A percentile compares a stretch with the other conserved stretches of the same genome.
phyloP scores from a whole-genome alignment of 1,139 yeast species.

The Pneumocystis murina region DNA sequence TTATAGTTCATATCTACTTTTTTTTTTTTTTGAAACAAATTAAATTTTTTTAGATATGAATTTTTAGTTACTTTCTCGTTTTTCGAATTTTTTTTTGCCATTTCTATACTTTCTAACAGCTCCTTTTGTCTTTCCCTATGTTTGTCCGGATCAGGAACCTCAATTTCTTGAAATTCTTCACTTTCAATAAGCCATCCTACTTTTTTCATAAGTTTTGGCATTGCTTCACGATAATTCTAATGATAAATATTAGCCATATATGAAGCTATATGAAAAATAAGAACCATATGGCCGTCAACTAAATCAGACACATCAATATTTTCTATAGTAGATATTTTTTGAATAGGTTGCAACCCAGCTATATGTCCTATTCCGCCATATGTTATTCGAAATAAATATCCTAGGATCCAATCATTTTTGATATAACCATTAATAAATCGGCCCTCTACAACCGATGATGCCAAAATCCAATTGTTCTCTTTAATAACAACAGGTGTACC shows the following conservation, averaged over 20 bases:
- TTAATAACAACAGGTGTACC: conserved; percentile 83
- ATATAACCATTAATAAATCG: conserved; percentile 82
- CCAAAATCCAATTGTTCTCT: conserved; percentile 60
- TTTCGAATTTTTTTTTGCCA: neutral
- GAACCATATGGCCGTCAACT: conserved; percentile 89
- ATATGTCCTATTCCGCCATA: conserved; percentile 85
- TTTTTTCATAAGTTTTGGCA: conserved; percentile 59
- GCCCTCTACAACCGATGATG: conserved; percentile 81
- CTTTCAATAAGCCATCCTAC: conserved; percentile 70
- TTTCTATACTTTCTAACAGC: neutral
- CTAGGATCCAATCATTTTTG: conserved; percentile 88
- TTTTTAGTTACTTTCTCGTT: neutral
- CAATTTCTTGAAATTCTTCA: conserved; percentile 90
- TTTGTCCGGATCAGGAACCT: conserved; percentile 73
- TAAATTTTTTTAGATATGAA: neutral
- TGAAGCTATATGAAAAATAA: neutral
- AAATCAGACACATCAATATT: conserved; percentile 74
- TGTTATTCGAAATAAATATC: conserved; percentile 87
- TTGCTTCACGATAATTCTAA: conserved; percentile 57
- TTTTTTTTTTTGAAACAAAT: neutral
- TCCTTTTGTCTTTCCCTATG: neutral
- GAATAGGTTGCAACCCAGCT: conserved; percentile 74
- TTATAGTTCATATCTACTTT: neutral
- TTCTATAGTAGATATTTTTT: conserved; percentile 48
- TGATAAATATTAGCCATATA: neutral